Evolutionary conservation across 225 moss, liverwort and hornwort genomes (phyloP), one percentile per base, ranked within the genome.

Genomic region (Sphagnum contortum): DNA sequence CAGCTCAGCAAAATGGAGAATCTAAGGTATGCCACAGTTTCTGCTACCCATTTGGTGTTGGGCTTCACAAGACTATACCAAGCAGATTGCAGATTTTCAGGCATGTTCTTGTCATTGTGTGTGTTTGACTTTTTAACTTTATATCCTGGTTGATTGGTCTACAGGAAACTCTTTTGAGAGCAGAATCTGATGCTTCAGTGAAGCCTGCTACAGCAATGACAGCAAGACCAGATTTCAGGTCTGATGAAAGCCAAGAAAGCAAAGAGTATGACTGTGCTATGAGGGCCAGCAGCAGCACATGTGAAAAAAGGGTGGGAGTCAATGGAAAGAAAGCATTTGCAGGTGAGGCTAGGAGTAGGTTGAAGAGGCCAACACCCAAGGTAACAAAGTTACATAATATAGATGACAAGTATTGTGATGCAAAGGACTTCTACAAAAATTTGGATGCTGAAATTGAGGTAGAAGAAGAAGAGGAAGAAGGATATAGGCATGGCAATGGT

Each of bases 1-100:
- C 81, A 61, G 67, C 71, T 67, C 80, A 77, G 49, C 93, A 91
- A 70, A 93, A 99, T 81, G 98, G 89, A 60, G 86, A 93, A 65
- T 48, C 59, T 10, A 93, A 89, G 90, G 98, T 99, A 78, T 45
- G 65, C 62, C 12, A 8, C 5, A 2, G 29, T 29, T 29, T 29
- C 29, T 29, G 29, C 29, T 29, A 29, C 29, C 29, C 29, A 29
- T 29, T 29, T 29, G 29, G 29, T 29, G 29, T 29, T 29, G 29
- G 29, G 29, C 29, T 29, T 29, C 29, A 29, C 29, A 29, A 29
- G 29, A 29, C 1, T 29, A 29, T 29, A 29, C 29, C 29, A 29
- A 29, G 29, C 29, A 29, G 29, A 29, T 29, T 29, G 29, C 29
- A 29, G 29, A 29, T 29, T 29, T 29, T 29, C 29, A 29, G 29